Evolutionary conservation across 371 early-diverging fungal genomes (phyloP), one percentile per base, ranked within the genome.

Genomic region (Actinomortierella wolfii): DNA sequence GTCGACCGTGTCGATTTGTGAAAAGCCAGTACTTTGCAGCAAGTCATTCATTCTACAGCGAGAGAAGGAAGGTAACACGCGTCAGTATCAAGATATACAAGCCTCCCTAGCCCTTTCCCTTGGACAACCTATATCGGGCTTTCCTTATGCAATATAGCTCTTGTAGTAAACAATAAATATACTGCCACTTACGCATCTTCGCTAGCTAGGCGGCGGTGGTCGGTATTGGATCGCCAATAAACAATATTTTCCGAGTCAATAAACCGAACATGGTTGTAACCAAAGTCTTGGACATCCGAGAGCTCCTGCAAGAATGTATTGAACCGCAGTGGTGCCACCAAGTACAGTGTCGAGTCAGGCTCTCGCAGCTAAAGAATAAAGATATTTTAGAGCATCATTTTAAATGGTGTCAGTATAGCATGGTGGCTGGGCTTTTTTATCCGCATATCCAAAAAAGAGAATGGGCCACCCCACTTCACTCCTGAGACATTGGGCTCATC

Each of bases 251-350:
- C 85, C 42, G 76, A 84, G 49, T 82, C 76, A 18, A 86, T 64
- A 42, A 83, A 83, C 28, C 54, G 41, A 8, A 85, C 64, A 17
- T 76, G 53, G 23, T 69, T 57, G 46, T 85, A 56, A 1, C 86
- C 89, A 51, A 92, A 68, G 42, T 82, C 82, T 57, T 93, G 85
- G 3, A 88, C 79, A 44, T 85, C 82, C 11, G 80, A 64, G 57
- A 86, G 88, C 66, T 95, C 94, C n/a, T 81, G 63, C 42, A 95
- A 57, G 86, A 89, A 93, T 23, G 59, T 67, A 49, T 77, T 71
- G 60, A 88, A 88, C 17, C 79, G 63, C 34, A 65, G 57, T 0
- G 95, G 94, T 1, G 85, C 92, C 15, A 92, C 81, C n/a, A 92
- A 64, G 56, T 71, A 80, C 48, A 89, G 42, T 7, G 70, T 14